These are phyloP conservation scores for Dryas alaskensis DNA, from an alignment of 306 rosid species.

Conservation along the genomic window DNA sequence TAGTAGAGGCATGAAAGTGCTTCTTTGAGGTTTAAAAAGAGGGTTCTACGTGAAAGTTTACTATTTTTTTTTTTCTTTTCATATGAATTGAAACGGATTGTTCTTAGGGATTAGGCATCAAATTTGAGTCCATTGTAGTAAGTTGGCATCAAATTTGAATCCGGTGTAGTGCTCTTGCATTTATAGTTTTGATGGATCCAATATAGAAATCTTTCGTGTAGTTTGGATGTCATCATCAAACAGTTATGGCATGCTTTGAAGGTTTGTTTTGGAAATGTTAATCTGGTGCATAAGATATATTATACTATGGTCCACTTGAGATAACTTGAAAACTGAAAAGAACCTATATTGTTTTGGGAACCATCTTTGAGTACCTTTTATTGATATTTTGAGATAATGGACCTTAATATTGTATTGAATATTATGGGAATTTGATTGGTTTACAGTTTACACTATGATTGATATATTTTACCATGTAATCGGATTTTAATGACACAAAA, in stretches of 20 bases:
- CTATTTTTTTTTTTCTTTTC: not conserved
- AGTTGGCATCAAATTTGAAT: not conserved
- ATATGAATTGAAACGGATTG: too few relatives aligned
- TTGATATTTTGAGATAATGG: not conserved
- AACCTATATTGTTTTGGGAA: not conserved
- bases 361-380: not conserved
- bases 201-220: not conserved
- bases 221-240: not conserved
- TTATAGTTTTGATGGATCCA: not conserved
- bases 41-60: not conserved
- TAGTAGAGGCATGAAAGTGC: not conserved
- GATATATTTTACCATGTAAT: not conserved
- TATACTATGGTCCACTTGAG: not conserved
- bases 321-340: not conserved
- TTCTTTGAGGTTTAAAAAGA: not conserved
- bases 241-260: not conserved
- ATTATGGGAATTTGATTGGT: not conserved
- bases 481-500: constrained; percentile 28
- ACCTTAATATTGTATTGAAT: not conserved
- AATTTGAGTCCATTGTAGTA: too few relatives aligned
- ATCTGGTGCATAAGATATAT: not conserved
- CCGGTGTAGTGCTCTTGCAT: not conserved
- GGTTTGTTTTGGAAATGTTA: not conserved
- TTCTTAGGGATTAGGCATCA: not conserved
- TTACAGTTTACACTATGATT: not conserved